Evolutionary conservation across 257 asterid species (phyloP).

Genomic region (Anisodus acutangulus): DNA sequence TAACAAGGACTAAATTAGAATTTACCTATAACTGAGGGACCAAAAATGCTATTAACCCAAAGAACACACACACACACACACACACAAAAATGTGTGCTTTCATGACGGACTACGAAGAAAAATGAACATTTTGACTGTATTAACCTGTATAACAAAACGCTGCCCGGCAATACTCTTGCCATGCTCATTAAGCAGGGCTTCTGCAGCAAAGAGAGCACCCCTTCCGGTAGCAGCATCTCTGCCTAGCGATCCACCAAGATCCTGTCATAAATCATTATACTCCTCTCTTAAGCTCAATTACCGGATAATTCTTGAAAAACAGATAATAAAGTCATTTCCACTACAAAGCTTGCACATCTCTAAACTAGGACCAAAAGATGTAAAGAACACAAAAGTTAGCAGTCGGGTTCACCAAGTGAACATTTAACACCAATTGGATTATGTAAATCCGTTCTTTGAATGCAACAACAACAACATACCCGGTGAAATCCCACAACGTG

Average conservation of each 20-base stretch:
- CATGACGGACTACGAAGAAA: background rate
- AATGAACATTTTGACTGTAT: background rate
- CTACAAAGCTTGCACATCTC: background rate
- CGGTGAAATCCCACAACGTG: no score
- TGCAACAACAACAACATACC: no score
- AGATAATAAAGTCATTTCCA: background rate
- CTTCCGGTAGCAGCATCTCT: constrained; percentile 78
- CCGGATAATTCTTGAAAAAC: background rate
- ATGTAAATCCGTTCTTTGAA: background rate
- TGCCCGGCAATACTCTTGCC: constrained; percentile 62
- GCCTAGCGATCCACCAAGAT: constrained; percentile 78
- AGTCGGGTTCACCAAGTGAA: background rate
- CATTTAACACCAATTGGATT: background rate
- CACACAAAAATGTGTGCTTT: background rate
- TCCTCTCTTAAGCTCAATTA: background rate
- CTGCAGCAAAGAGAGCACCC: constrained; percentile 63
- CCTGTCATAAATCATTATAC: constrained; percentile 38
- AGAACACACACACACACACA: background rate
- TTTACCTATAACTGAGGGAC: no score
- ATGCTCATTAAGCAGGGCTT: constrained; percentile 62
- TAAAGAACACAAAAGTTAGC: background rate
- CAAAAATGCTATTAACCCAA: no score
- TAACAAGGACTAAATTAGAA: no score
- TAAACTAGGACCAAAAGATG: background rate
- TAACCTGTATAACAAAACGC: constrained; percentile 60